phyloP scores from a whole-genome alignment of 2,329 filamentous ascomycete genomes.

The Hypoxylon sp. region DNA sequence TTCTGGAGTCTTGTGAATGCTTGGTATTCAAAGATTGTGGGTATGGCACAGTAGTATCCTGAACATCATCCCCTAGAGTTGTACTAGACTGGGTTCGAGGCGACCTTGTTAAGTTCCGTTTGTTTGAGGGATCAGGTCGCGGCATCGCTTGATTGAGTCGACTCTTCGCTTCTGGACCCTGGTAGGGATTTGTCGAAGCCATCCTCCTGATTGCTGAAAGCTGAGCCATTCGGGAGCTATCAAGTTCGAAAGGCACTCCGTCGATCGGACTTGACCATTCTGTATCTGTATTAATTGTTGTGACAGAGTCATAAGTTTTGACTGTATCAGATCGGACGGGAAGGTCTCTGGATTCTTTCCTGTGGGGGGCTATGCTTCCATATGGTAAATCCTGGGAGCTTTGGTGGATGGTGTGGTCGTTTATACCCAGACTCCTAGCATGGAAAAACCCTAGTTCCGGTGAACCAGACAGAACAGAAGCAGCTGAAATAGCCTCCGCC shows the following conservation, averaged over 20 bases:
- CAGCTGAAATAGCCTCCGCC: slow-evolving; percentile 38
- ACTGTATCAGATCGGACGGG: slow-evolving; percentile 42
- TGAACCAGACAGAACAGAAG: slow-evolving; percentile 37
- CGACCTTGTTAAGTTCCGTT: slow-evolving; percentile 45
- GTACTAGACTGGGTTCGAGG: slow-evolving; percentile 54
- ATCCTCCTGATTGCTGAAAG: slow-evolving; percentile 62
- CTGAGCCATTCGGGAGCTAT: slow-evolving; percentile 43
- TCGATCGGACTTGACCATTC: slow-evolving; percentile 42
- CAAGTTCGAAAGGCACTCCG: slow-evolving; percentile 46
- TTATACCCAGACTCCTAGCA: too few relatives aligned
- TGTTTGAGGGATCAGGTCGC: slow-evolving; percentile 47
- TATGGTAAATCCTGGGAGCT: slow-evolving; percentile 17
- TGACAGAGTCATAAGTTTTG: slow-evolving; percentile 48
- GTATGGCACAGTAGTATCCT: slow-evolving; percentile 39
- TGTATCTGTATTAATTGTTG: slow-evolving; percentile 50
- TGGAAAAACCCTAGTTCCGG: too few relatives aligned
- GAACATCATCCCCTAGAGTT: slow-evolving; percentile 49
- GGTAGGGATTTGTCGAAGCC: slow-evolving; percentile 47
- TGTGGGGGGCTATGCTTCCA: too few relatives aligned
- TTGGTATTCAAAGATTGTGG: slow-evolving; percentile 40
- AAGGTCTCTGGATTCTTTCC: too few relatives aligned
- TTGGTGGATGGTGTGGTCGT: slow-evolving; percentile 30
- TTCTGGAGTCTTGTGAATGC: slow-evolving; percentile 23
- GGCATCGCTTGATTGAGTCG: slow-evolving; percentile 42
- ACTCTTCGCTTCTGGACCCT: too few relatives aligned